Conservation (phyloP, 1,139 yeast genomes). For the Suhomyces atakaporum region DNA sequence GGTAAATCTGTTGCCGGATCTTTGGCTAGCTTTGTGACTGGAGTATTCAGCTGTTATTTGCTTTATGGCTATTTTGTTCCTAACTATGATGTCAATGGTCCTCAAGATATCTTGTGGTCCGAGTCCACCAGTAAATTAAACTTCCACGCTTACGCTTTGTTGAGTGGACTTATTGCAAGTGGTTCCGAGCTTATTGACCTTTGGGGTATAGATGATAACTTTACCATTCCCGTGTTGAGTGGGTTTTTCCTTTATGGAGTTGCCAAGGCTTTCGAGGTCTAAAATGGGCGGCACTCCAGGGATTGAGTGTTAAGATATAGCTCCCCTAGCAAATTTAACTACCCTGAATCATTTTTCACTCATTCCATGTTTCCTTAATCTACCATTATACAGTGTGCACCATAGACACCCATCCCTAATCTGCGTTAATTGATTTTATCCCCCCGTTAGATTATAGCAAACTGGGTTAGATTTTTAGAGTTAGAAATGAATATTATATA, state of each 20-base stretch:
- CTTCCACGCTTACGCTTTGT: conserved; percentile 52
- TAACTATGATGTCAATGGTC: conserved; percentile 44
- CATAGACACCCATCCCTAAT: too few species aligned
- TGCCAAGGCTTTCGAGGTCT: conserved; percentile 25
- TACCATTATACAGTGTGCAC: too few species aligned
- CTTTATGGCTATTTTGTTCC: conserved; percentile 78
- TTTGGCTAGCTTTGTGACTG: conserved; percentile 78
- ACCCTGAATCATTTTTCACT: too few species aligned
- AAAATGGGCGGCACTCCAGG: not conserved
- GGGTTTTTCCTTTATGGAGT: conserved; percentile 59
- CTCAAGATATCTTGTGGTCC: conserved; percentile 64
- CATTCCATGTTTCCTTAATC: too few species aligned
- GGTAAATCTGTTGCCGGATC: conserved; percentile 89
- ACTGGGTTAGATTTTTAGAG: too few species aligned
- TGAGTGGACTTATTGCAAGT: conserved; percentile 81
- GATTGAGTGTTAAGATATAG: too few species aligned
- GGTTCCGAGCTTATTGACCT: conserved; percentile 81
- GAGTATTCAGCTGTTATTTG: conserved; percentile 62
- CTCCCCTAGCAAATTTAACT: too few species aligned
- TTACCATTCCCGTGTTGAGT: conserved; percentile 88
- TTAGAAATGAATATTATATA: too few species aligned
- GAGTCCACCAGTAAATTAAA: conserved; percentile 58
- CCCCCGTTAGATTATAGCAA: too few species aligned
- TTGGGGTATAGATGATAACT: conserved; percentile 81
- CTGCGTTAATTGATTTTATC: too few species aligned